phyloP scores from a whole-genome alignment of 1,284 basidiomycete genomes.

The Ganoderma multipileum region DNA sequence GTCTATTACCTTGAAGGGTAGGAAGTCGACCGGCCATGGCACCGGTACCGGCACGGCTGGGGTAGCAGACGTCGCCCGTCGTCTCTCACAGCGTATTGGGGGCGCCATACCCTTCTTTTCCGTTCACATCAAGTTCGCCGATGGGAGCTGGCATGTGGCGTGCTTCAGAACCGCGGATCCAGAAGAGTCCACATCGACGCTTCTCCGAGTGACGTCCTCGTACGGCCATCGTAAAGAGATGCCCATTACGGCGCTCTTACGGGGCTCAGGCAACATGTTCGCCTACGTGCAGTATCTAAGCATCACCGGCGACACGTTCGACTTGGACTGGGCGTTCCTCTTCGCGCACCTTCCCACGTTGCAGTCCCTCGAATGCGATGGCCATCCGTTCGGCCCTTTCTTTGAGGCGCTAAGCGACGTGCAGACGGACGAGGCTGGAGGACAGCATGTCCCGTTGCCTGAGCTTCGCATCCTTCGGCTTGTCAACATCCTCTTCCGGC shows the following conservation, averaged over 20 bases:
- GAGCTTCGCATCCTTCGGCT: conserved; percentile 5
- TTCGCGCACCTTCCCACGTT: not conserved
- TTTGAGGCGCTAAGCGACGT: not conserved
- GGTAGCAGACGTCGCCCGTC: not conserved
- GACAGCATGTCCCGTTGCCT: not conserved
- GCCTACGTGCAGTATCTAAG: not conserved
- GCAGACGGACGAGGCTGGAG: not conserved
- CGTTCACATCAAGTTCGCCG: not conserved
- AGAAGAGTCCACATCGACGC: no score
- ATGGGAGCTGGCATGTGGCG: not conserved
- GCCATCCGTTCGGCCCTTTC: conserved; percentile 3
- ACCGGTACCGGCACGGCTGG: not conserved
- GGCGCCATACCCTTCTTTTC: not conserved
- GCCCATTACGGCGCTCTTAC: not conserved
- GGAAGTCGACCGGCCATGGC: not conserved
- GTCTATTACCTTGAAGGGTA: not conserved
- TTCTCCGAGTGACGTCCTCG: not conserved
- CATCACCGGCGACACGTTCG: not conserved
- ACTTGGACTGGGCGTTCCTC: not conserved
- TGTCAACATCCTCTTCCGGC: not conserved
- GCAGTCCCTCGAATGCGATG: not conserved
- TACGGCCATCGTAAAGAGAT: not conserved
- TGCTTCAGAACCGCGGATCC: not conserved
- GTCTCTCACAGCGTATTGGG: not conserved
- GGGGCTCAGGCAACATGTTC: not conserved